Evolutionary conservation across 331 rosid species (phyloP), one percentile per base, ranked within the genome.

Genomic region (Cydonia oblonga): DNA sequence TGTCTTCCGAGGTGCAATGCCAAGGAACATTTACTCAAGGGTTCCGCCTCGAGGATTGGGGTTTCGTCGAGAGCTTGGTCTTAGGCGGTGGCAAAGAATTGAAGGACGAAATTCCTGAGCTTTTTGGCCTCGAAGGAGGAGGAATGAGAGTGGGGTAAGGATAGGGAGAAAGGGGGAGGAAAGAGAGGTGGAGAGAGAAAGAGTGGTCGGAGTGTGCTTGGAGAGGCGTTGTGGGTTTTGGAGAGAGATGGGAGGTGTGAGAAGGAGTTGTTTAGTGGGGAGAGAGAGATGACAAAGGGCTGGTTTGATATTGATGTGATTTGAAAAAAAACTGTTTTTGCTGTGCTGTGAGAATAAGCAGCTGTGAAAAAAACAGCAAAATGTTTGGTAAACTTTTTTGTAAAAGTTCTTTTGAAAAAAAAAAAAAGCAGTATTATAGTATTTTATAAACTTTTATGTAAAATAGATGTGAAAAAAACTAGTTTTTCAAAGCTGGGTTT

Each of bases 11-110:
- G 23, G 97, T 95, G 74, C 86, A 80, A 33, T 79, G 64, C 99
- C 97, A 95, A 57, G 99, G 99, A 14, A 91, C 76, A 79, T 95
- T 95, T 84, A 78, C 24, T 83, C 96, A 85, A 81, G 3, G 84
- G 23, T n/a, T 73, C 79, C 6, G 68, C 33, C 66, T 75, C 82
- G 19, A 51, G 22, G 30, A 56, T 75, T 23, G 64, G 30, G 70
- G 22, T 35, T 20, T 77, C 82, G 2, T 76, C 73, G 7, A 74
- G 67, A 23, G 78, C 66, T 69, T 82, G 79, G 74, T 91, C 85
- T 74, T 84, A 78, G 57, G 92, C 71, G 10, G 90, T 46, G 33
- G 92, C 75, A 12, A 87, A 63, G 64, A 82, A 69, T 38, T 58
- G 83, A 74, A 80, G 73, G 18, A 75, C 60, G 63, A 77, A 81